Evolutionary conservation across 257 asterid genomes (phyloP).

Genomic region (Gentiana straminea): DNA sequence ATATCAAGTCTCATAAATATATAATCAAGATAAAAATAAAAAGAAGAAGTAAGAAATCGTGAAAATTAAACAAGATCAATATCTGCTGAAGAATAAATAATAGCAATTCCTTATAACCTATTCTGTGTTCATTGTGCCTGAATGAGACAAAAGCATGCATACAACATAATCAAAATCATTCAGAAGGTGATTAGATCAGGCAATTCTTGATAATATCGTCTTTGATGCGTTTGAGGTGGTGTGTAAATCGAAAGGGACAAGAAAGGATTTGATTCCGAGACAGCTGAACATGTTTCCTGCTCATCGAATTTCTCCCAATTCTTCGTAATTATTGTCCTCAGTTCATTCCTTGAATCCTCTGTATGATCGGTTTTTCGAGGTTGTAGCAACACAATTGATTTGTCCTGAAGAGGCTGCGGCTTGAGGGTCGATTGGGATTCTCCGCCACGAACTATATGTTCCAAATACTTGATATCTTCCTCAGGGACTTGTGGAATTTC

Average conservation of each 20-base stretch:
- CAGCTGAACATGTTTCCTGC: slow-evolving; percentile 3
- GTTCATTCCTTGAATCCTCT: neutral
- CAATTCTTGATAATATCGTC: slow-evolving; percentile 12
- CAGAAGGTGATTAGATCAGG: slow-evolving; percentile 33
- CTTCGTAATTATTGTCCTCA: slow-evolving; percentile 20
- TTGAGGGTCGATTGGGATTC: neutral
- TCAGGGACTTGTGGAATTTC: slow-evolving; percentile 40
- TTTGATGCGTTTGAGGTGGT: neutral
- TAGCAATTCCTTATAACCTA: no score
- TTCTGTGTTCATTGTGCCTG: no score
- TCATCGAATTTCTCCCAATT: slow-evolving; percentile 36
- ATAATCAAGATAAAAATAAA: no score
- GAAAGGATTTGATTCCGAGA: slow-evolving; percentile 11
- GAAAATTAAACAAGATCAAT: no score
- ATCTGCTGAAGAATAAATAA: no score
- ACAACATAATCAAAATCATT: neutral
- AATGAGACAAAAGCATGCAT: no score
- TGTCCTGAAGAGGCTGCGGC: slow-evolving; percentile 8
- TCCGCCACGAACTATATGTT: slow-evolving; percentile 37
- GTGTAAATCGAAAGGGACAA: slow-evolving; percentile 2
- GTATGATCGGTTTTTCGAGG: neutral
- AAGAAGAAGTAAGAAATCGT: no score
- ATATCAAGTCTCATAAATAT: no score
- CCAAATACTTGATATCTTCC: slow-evolving; percentile 50
- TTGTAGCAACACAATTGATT: slow-evolving; percentile 13